Evolutionary conservation across 345 rosid species (phyloP).

Genomic region (Citrus maxima): DNA sequence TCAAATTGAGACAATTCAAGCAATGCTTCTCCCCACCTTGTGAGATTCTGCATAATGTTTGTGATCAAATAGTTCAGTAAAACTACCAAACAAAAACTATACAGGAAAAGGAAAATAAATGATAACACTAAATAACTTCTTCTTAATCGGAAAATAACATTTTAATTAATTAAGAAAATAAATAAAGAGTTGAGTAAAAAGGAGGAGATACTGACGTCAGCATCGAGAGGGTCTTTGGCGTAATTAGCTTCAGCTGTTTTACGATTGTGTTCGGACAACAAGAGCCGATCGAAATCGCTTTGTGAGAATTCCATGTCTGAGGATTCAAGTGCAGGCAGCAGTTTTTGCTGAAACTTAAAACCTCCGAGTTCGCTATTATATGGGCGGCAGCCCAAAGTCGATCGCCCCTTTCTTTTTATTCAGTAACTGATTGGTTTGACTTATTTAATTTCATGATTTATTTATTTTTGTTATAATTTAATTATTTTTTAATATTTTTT

Average conservation of each 20-base stretch:
- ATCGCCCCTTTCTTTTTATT: no score
- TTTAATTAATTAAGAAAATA: no score
- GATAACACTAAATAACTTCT: no score
- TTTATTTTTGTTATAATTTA: no score
- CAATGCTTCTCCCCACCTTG: slow-evolving; percentile 55
- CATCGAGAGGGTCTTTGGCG: slow-evolving; percentile 55
- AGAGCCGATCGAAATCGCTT: slow-evolving; percentile 52
- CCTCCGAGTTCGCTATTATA: background rate
- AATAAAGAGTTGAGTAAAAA: background rate
- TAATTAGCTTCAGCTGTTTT: slow-evolving; percentile 53
- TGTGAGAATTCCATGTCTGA: slow-evolving; percentile 51
- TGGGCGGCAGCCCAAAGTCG: background rate
- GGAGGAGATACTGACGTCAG: slow-evolving; percentile 35
- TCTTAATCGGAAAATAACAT: no score
- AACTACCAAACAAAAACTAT: background rate
- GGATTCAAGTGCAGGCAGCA: background rate
- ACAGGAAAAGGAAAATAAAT: background rate
- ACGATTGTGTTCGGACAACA: slow-evolving; percentile 53
- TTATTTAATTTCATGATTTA: no score
- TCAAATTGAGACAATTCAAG: slow-evolving; percentile 66
- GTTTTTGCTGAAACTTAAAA: background rate
- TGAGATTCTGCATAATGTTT: slow-evolving; percentile 36
- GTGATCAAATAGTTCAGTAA: background rate
- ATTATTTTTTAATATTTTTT: no score
- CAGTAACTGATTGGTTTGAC: no score